Percentiles rank a stretch among this genome's conserved stretches.
Evolutionary conservation across 2,329 filamentous ascomycete genomes (phyloP).

Genomic region (Botrytis aclada): DNA sequence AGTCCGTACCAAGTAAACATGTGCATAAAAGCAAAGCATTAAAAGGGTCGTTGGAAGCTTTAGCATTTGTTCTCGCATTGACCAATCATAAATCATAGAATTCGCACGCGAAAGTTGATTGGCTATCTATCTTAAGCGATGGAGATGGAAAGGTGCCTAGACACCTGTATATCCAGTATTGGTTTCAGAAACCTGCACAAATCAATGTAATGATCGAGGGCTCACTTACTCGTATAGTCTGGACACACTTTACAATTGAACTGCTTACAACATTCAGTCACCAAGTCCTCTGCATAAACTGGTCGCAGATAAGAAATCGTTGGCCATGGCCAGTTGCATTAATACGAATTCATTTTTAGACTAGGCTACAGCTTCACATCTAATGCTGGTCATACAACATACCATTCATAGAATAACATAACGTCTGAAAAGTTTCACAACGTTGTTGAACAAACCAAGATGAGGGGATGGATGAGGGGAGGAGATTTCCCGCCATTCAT

Average conservation of each 20-base stretch:
- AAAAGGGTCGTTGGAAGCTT: conserved; percentile 10
- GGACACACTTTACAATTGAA: background rate
- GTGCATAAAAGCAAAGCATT: conserved; percentile 12
- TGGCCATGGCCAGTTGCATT: conserved; percentile 3
- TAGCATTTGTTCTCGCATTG: background rate
- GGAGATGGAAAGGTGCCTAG: background rate
- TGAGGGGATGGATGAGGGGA: background rate
- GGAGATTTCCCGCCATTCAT: background rate
- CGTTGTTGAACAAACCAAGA: background rate
- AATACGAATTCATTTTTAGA: conserved; percentile 12
- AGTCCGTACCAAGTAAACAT: background rate
- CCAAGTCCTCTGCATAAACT: background rate
- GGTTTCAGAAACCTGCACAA: background rate
- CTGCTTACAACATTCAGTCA: background rate
- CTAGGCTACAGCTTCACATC: conserved; percentile 2
- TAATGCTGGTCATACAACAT: conserved; percentile 16
- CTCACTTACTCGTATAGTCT: background rate
- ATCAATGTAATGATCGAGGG: background rate
- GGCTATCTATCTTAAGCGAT: conserved; percentile 10
- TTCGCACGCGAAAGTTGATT: conserved; percentile 18
- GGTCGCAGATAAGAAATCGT: background rate
- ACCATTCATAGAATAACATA: conserved; percentile 1
- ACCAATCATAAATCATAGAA: conserved; percentile 26
- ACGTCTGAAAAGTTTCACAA: conserved; percentile 8
- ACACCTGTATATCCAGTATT: background rate